These are phyloP conservation scores for Apophysomyces trapeziformis DNA, from an alignment of 371 early-diverging fungal genomes.

Conservation along the genomic window DNA sequence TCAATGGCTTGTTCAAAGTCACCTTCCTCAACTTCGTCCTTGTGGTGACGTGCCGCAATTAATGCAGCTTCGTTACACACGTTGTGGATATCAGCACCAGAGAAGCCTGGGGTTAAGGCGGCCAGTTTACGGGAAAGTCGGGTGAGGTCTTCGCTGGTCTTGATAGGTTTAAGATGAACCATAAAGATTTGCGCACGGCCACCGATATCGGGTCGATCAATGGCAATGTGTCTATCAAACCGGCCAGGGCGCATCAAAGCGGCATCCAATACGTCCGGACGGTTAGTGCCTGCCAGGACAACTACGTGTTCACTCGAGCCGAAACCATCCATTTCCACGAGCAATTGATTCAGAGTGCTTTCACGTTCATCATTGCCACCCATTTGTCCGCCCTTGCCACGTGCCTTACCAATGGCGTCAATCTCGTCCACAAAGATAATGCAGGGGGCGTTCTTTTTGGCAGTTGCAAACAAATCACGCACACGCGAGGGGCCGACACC, in stretches of 20 bases:
- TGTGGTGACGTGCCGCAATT: conserved; percentile 90
- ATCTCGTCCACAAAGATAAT: conserved; percentile 99
- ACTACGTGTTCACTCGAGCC: conserved; percentile 90
- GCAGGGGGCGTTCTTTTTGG: conserved; percentile 97
- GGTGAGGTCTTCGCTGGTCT: conserved; percentile 26
- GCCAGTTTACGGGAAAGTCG: conserved; percentile 50
- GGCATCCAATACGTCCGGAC: conserved; percentile 91
- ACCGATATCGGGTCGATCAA: conserved; percentile 96
- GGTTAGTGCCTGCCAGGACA: conserved; percentile 94
- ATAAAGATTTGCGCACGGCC: conserved; percentile 95
- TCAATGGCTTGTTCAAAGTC: conserved; percentile 99
- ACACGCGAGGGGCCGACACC: conserved; percentile 99
- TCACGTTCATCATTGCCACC: conserved; percentile 99
- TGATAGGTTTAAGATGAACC: conserved; percentile 91
- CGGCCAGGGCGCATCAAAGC: conserved; percentile 97
- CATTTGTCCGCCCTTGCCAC: conserved; percentile 89
- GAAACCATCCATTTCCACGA: conserved; percentile 99
- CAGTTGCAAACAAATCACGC: conserved; percentile 95
- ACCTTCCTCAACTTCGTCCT: conserved; percentile 76
- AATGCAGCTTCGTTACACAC: conserved; percentile 99
- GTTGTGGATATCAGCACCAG: conserved; percentile 97
- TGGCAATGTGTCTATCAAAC: conserved; percentile 97
- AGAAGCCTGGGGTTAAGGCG: conserved; percentile 96
- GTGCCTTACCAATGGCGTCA: conserved; percentile 99
- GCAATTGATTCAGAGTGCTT: conserved; percentile 95